phyloP scores from a whole-genome alignment of 2,329 filamentous ascomycete genomes.

The Calonectria pseudoturangicola region DNA sequence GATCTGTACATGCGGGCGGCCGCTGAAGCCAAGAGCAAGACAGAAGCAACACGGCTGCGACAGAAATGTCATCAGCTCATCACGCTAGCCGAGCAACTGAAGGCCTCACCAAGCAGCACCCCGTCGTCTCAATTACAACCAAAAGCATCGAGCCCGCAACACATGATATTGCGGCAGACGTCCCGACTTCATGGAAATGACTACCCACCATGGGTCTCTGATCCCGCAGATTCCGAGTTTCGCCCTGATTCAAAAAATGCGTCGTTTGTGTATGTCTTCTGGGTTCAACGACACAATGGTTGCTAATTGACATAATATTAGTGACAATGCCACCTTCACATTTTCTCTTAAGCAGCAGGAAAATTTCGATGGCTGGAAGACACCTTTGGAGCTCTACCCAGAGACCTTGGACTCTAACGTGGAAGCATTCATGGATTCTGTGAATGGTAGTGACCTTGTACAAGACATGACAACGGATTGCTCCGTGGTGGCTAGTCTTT shows the following conservation, averaged over 20 bases:
- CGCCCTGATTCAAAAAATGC: conserved; percentile 66
- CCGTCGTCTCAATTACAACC: conserved; percentile 8
- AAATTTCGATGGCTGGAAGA: conserved; percentile 90
- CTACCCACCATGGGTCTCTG: conserved; percentile 88
- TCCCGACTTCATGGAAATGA: conserved; percentile 88
- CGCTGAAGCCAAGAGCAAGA: conserved; percentile 73
- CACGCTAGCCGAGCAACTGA: conserved; percentile 84
- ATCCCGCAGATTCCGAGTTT: conserved; percentile 79
- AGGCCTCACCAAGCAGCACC: conserved; percentile 61
- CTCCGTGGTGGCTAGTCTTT: conserved; percentile 96
- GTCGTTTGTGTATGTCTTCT: conserved; percentile 76
- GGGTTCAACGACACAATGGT: not conserved
- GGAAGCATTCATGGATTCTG: conserved; percentile 72
- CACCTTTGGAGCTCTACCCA: conserved; percentile 79
- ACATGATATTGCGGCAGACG: conserved; percentile 78
- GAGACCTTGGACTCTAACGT: conserved; percentile 55
- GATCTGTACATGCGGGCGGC: conserved; percentile 89
- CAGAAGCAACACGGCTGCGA: conserved; percentile 80
- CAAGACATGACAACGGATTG: conserved; percentile 98
- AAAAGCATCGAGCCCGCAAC: conserved; percentile 7
- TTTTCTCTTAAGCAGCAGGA: conserved; percentile 84
- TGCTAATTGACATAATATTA: conserved; percentile 56
- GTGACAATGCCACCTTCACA: conserved; percentile 81
- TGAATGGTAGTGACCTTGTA: conserved; percentile 84
- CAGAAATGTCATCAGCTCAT: conserved; percentile 82